Evolutionary conservation across 164 flowering plant species (phyloP).

Genomic region (Tetracentron sinense): DNA sequence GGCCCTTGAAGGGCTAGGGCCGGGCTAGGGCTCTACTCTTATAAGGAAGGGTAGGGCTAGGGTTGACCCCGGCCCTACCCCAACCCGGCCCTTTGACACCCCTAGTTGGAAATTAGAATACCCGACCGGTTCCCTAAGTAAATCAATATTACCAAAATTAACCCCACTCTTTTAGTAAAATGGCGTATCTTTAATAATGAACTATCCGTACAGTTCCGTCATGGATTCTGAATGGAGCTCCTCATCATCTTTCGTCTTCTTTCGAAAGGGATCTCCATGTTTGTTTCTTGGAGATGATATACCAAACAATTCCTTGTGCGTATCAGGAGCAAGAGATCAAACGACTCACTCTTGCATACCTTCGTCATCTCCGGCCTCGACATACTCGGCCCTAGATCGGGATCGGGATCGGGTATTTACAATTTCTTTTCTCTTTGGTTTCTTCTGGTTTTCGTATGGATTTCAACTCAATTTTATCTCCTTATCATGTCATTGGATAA

Average conservation of each 20-base stretch:
- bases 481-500: neutral
- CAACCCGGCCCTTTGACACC: too few species aligned
- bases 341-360: constrained; percentile 85
- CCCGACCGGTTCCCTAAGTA: too few species aligned
- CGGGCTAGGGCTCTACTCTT: too few species aligned
- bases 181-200: too few species aligned
- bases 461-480: neutral
- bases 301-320: constrained; percentile 43
- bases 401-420: too few species aligned
- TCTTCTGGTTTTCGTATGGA: neutral
- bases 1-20: too few species aligned
- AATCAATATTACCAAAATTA: too few species aligned
- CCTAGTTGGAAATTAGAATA: too few species aligned
- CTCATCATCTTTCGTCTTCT: too few species aligned
- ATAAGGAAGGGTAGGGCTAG: too few species aligned
- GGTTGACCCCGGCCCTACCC: too few species aligned
- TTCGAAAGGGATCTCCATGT: constrained; percentile 75
- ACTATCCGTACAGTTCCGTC: constrained; percentile 10
- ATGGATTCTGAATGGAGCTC: constrained; percentile 14
- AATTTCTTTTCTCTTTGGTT: neutral
- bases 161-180: too few species aligned
- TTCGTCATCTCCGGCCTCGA: constrained; percentile 78
- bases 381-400: constrained; percentile 67
- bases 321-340: constrained; percentile 87
- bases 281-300: constrained; percentile 65